Base-by-base conservation (phyloP, 768 basidiomycete species). In the Ramaria rubella region DNA sequence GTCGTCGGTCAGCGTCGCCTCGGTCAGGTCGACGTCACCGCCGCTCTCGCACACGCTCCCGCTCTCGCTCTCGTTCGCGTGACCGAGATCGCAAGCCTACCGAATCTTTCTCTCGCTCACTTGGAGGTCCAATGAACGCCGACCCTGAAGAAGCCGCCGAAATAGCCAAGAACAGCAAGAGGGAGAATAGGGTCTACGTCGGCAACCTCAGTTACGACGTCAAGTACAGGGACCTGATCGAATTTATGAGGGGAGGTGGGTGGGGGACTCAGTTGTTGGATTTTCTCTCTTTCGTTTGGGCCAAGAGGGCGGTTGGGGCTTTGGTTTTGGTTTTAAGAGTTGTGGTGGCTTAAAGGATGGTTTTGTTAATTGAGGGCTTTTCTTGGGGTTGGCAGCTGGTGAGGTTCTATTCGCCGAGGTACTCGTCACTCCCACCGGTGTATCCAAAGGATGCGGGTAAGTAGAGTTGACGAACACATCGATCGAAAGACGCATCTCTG, bases 181-280 rank as follows among this genome's bases (percentile, higher is more conserved):
- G 91, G 75, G 96, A 98, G 80, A 93, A 97, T 72, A 81, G 95
- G 64, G 93, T 98, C 66, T 99, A 99, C 67, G 92, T 97, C 71
- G 95, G 96, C 68, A 99, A 99, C 72, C 83, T 99, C 74, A 92
- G 90, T 70, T 99, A 97, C 79, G 91, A 95, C 72, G 91, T 94
- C 85, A 94, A 87, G 76, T 98, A 95, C 77, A 83, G 93, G 75
- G 96, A 98, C 78, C 80, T 99, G 73, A 93, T 94, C 83, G 93
- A 97, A 85, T 97, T 96, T 71, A 95, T 96, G 93, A 82, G 90
- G 87, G 90, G 91, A 93, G 94, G 94, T 96, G 90, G 87, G 94
- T 94, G 75, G 83, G 82, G 83, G 85, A 81, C 82, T 83, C 44
- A 55, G 21, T 58, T 49, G 51, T 82, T 80, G 71, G 74, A 75